Conservation (phyloP, 1,284 basidiomycete species). For the Earliella scabrosa region DNA sequence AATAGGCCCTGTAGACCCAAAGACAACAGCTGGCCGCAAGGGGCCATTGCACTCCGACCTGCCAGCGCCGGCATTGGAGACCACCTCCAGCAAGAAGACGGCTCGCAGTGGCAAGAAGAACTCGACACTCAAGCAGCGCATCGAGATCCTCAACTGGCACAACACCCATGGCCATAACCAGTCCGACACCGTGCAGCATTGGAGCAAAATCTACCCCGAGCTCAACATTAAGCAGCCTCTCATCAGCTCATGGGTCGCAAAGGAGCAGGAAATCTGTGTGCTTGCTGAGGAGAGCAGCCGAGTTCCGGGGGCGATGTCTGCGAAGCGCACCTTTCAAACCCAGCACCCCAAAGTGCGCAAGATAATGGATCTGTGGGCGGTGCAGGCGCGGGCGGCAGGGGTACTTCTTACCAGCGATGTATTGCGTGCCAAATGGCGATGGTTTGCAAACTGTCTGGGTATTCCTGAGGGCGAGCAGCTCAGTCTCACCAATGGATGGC, state of each 20-base stretch:
- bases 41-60: too few species aligned
- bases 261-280: too few species aligned
- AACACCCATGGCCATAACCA: constrained; percentile 31
- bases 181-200: constrained; percentile 31
- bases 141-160: constrained; percentile 37
- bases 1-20: too few species aligned
- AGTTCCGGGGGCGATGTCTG: not conserved
- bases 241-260: too few species aligned
- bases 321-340: constrained; percentile 21
- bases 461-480: constrained; percentile 32
- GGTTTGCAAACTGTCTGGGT: constrained; percentile 34
- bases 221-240: constrained; percentile 8
- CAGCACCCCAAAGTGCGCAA: constrained; percentile 36
- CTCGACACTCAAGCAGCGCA: constrained; percentile 22
- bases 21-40: too few species aligned
- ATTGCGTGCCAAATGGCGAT: constrained; percentile 31
- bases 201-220: constrained; percentile 30
- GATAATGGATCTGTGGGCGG: constrained; percentile 36
- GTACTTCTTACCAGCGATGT: constrained; percentile 34
- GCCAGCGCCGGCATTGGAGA: too few species aligned
- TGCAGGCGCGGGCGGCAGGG: constrained; percentile 32
- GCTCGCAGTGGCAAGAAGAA: too few species aligned
- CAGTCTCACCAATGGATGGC: constrained; percentile 34
- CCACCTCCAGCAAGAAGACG: too few species aligned
- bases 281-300: too few species aligned